Percentiles rank a stretch among this genome's conserved stretches.
Conservation (phyloP, 2,329 filamentous ascomycete genomes). For the Aspergillus chevalieri region DNA sequence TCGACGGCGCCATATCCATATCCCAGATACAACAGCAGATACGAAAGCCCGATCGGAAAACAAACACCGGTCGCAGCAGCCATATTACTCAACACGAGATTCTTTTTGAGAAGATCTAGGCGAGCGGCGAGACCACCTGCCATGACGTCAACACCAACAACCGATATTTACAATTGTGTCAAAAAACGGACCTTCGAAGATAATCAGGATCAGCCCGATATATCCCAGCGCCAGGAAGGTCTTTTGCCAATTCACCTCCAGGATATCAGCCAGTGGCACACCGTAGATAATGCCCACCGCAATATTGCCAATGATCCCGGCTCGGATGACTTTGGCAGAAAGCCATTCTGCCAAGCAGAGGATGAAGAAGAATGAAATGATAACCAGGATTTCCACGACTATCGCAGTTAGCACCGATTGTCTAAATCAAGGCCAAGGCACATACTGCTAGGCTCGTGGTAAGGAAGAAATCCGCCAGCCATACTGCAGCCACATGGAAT, state of each 20-base stretch:
- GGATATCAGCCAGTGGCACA: conserved; percentile 40
- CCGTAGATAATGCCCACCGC: conserved; percentile 45
- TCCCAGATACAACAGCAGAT: conserved; percentile 38
- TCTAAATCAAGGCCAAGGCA: conserved; percentile 2
- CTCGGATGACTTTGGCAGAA: conserved; percentile 37
- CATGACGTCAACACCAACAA: conserved; percentile 5
- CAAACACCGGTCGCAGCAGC: conserved; percentile 42
- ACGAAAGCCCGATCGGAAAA: conserved; percentile 43
- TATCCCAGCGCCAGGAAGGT: conserved; percentile 45
- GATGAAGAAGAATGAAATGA: conserved; percentile 44
- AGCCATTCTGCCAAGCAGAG: conserved; percentile 39
- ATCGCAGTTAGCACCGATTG: conserved; percentile 3
- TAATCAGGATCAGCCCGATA: conserved; percentile 45
- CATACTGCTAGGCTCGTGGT: conserved; percentile 36
- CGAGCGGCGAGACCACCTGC: conserved; percentile 43
- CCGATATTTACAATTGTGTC: not conserved
- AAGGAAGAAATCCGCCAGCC: conserved; percentile 29
- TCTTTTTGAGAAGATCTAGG: conserved; percentile 42
- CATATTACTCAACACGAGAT: conserved; percentile 38
- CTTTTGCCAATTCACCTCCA: conserved; percentile 39
- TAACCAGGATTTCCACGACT: conserved; percentile 38
- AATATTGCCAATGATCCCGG: conserved; percentile 45
- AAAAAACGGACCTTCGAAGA: conserved; percentile 36
- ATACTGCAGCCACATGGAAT: conserved; percentile 1
- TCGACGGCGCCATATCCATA: conserved; percentile 37